Conservation (phyloP, 768 basidiomycete species). For the Gloeostereum incarnatum region DNA sequence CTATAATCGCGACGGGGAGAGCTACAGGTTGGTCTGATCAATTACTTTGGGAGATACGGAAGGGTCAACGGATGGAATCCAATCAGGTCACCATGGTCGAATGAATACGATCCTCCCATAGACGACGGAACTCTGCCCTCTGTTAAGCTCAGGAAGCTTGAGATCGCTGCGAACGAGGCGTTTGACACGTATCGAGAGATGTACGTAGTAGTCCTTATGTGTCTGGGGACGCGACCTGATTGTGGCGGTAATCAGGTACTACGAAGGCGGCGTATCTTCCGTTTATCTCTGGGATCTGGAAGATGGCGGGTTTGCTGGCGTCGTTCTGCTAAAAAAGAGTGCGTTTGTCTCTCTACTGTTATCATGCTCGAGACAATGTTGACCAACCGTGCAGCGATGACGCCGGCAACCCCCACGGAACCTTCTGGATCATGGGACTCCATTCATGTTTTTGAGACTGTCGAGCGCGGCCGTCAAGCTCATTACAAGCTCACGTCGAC, state of each 20-base stretch:
- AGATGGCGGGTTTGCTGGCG: conserved; percentile 94
- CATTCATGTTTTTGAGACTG: conserved; percentile 93
- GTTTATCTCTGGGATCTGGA: conserved; percentile 99
- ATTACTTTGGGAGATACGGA: too few relatives aligned
- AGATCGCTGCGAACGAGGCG: conserved; percentile 89
- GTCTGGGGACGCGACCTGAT: background rate
- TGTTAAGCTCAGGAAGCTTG: conserved; percentile 79
- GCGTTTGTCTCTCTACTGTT: conserved; percentile 10
- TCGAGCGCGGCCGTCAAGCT: conserved; percentile 86
- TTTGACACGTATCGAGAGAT: conserved; percentile 97
- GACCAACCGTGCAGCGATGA: conserved; percentile 53
- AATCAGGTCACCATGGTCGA: conserved; percentile 93
- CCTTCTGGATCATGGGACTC: conserved; percentile 94
- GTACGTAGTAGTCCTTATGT: conserved; percentile 29
- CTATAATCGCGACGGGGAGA: conserved; percentile 89
- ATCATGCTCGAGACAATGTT: background rate
- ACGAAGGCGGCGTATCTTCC: conserved; percentile 94
- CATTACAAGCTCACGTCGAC: conserved; percentile 98
- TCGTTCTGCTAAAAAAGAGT: conserved; percentile 95
- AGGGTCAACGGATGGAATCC: background rate
- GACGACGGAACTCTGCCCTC: conserved; percentile 87
- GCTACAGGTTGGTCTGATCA: conserved; percentile 59
- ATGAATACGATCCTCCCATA: conserved; percentile 86
- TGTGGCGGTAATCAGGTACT: conserved; percentile 54
- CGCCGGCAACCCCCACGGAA: conserved; percentile 41